Evolutionary conservation across 305 asterid species (phyloP).

Genomic region (Fraxinus angustifolia): DNA sequence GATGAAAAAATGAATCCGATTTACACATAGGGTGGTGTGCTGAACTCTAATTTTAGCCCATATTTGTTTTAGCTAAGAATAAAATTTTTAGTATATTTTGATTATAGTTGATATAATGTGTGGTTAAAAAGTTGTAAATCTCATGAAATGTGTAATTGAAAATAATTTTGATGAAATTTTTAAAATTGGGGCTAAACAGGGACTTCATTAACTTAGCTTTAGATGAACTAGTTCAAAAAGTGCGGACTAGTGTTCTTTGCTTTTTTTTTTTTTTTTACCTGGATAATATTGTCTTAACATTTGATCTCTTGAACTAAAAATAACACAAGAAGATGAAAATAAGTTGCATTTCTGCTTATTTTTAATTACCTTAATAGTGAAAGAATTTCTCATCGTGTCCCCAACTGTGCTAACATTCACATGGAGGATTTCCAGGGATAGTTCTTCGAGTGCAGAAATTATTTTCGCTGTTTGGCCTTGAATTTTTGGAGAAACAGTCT

Average conservation of each 20-base stretch:
- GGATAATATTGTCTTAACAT: neutral
- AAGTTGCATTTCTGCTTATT: neutral
- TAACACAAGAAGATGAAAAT: neutral
- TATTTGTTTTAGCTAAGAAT: too few relatives aligned
- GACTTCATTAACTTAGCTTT: neutral
- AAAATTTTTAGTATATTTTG: too few relatives aligned
- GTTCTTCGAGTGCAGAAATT: slow-evolving; percentile 59
- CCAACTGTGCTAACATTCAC: slow-evolving; percentile 62
- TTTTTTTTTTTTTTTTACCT: neutral
- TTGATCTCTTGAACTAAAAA: neutral
- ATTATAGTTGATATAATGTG: too few relatives aligned
- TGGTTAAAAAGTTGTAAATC: too few relatives aligned
- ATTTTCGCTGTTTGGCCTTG: slow-evolving; percentile 73
- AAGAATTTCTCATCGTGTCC: slow-evolving; percentile 62
- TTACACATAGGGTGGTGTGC: neutral
- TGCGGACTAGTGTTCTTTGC: neutral
- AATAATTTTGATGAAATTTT: too few relatives aligned
- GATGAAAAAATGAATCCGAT: too few relatives aligned
- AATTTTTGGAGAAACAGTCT: slow-evolving; percentile 58
- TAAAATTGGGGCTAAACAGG: neutral
- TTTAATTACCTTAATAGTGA: slow-evolving; percentile 73
- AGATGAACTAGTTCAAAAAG: neutral
- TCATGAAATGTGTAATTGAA: too few relatives aligned
- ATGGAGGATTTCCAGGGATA: slow-evolving; percentile 72
- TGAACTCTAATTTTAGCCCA: neutral